Percentiles rank a stretch among this genome's conserved stretches.
These are phyloP conservation scores for Ettlia oleoabundans DNA, from an alignment of 139 green algal genomes.

Conservation along the genomic window DNA sequence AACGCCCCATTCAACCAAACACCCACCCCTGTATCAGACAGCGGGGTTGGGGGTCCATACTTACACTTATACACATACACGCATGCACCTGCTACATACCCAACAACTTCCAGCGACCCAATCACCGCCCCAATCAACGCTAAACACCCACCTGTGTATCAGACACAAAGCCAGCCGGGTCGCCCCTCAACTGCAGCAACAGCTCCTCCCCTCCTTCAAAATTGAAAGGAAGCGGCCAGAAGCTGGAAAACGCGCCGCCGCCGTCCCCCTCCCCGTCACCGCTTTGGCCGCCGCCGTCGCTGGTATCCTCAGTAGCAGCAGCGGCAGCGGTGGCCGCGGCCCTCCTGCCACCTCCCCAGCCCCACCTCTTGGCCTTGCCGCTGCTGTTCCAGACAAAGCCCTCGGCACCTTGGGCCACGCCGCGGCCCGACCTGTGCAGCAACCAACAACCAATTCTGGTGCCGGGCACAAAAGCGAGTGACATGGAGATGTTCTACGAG, in stretches of 20 bases:
- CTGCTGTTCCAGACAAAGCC: neutral
- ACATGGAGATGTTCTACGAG: too few species aligned
- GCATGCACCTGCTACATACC: too few species aligned
- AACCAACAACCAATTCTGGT: too few species aligned
- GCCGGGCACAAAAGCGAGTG: too few species aligned
- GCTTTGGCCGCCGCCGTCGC: neutral
- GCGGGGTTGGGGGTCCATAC: too few species aligned
- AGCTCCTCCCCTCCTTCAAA: conserved; percentile 4
- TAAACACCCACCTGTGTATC: conserved; percentile 18
- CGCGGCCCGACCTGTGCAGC: neutral
- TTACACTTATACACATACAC: too few species aligned
- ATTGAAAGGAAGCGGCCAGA: conserved; percentile 28
- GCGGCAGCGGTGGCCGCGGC: too few species aligned
- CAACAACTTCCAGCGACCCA: neutral
- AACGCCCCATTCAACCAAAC: too few species aligned
- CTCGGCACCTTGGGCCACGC: neutral
- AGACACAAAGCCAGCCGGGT: conserved; percentile 21
- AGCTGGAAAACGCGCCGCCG: neutral
- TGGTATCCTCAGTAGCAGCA: too few species aligned
- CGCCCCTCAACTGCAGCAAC: conserved; percentile 16
- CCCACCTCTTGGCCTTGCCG: neutral
- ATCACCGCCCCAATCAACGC: neutral
- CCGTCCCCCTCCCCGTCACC: neutral
- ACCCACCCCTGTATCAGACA: too few species aligned
- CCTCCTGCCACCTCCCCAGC: neutral